Evolutionary conservation across 768 basidiomycete genomes (phyloP).

Genomic region (Rhodocollybia butyracea): DNA sequence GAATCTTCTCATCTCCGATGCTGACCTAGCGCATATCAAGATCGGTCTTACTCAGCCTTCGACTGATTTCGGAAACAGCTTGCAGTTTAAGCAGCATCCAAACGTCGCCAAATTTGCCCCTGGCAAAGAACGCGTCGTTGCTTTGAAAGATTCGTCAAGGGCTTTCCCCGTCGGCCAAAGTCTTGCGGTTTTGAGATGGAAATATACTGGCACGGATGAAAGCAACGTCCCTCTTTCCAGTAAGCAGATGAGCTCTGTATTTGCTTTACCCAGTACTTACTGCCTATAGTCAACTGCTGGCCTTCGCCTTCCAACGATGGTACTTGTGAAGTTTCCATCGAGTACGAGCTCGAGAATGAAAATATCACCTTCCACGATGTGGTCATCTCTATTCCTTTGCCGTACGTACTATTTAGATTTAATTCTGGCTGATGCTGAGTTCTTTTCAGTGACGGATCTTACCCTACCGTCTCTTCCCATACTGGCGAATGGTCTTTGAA

Average conservation of each 20-base stretch:
- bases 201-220: conserved; percentile 89
- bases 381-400: conserved; percentile 88
- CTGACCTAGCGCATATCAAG: conserved; percentile 67
- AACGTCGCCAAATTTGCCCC: conserved; percentile 85
- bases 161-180: conserved; percentile 87
- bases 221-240: conserved; percentile 87
- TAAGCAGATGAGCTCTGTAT: conserved; percentile 37
- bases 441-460: conserved; percentile 62
- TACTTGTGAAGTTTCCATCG: conserved; percentile 92
- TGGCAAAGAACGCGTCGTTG: conserved; percentile 60
- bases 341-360: conserved; percentile 93
- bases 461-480: conserved; percentile 78
- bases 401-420: conserved; percentile 48
- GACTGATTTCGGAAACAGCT: conserved; percentile 54
- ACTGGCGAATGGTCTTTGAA: conserved; percentile 83
- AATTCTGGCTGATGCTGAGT: background rate
- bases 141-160: conserved; percentile 78
- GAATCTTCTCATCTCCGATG: conserved; percentile 83
- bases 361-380: conserved; percentile 79
- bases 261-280: background rate
- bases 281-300: conserved; percentile 86
- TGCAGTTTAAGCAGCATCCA: conserved; percentile 98
- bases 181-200: conserved; percentile 89
- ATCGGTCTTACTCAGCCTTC: conserved; percentile 58
- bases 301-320: conserved; percentile 90